Base-by-base conservation (phyloP, 2,329 filamentous ascomycete species). In the Aspergillus tubingensis region DNA sequence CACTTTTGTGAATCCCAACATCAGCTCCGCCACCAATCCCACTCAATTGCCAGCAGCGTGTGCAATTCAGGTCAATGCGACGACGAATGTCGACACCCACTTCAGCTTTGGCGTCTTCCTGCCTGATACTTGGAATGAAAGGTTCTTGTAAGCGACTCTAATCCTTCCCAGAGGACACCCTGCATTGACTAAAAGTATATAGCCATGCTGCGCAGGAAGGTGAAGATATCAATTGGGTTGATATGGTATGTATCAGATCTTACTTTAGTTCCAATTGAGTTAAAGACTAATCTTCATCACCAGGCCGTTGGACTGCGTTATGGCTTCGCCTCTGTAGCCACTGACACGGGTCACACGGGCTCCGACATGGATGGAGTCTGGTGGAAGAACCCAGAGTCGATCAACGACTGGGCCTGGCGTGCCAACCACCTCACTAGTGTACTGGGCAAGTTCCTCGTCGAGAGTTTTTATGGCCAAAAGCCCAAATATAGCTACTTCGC, bases 401-500 rank as follows among this genome's bases (percentile, higher is more conserved):
- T 54, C 19, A 44, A 11, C 6, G 52, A 54, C n/a, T 54, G 52
- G 52, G 52, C 36, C 23, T 23, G 38, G 25, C 52, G 52, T 4
- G 52, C 52, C 11, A 25, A 27, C 38, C 52, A 54, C 1, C 7
- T 25, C 3, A 43, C 38, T 5, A 30, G 23, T 17, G 21, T 41
- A 2, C 7, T 41, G 13, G 52, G 38, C 2, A 54, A 54, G 23
- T 13, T 19, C 6, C 10, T 54, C 6, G 23, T 44, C 15, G 25
- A 23, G 13, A 27, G 10, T 0, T 54, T 27, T 6, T 54, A 44
- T 15, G 38, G 38, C 4, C 13, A 43, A 2, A 27, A 19, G 13
- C 11, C 38, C 13, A 44, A 32, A 11, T 54, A 54, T 10, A 25
- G 2, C 13, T 54, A 54, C 36, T 54, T 27, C 15, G n/a, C 36